Evolutionary conservation across 345 rosid species (phyloP).

Genomic region (Excoecaria agallocha): DNA sequence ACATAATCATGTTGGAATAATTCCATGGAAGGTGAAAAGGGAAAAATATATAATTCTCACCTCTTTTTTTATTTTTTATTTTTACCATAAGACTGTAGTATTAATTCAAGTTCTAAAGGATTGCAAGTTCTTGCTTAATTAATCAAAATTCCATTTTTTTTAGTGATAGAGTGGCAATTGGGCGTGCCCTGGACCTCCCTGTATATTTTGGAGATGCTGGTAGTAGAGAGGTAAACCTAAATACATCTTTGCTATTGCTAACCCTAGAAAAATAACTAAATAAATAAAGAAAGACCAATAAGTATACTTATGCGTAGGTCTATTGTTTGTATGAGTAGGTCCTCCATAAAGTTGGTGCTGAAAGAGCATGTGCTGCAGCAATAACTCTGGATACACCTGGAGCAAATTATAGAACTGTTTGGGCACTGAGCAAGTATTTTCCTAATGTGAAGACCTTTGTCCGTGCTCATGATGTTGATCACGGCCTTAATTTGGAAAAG

Average conservation of each 20-base stretch:
- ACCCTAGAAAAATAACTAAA: background rate
- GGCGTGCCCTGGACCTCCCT: constrained; percentile 94
- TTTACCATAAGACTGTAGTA: too few species aligned
- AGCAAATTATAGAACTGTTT: constrained; percentile 97
- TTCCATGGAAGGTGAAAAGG: background rate
- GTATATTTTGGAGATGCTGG: constrained; percentile 99
- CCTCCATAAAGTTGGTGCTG: constrained; percentile 95
- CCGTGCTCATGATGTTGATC: constrained; percentile 96
- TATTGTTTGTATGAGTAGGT: constrained; percentile 45
- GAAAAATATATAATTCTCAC: background rate
- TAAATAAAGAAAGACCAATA: background rate
- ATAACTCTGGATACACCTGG: constrained; percentile 93
- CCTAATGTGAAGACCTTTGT: constrained; percentile 96
- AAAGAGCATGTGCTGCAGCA: constrained; percentile 96
- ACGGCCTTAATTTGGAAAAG: constrained; percentile 91
- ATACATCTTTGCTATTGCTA: background rate
- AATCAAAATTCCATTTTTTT: constrained; percentile 20
- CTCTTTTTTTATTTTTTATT: background rate
- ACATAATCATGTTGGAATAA: background rate
- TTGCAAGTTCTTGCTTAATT: background rate
- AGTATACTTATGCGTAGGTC: constrained; percentile 13
- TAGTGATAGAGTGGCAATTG: constrained; percentile 95
- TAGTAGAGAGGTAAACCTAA: constrained; percentile 79
- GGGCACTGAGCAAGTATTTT: constrained; percentile 96
- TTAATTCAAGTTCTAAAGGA: background rate